A percentile compares a stretch with the other conserved stretches of the same genome.
Evolutionary conservation across 139 green algal species (phyloP).

Genomic region (Zygnema cylindricum): DNA sequence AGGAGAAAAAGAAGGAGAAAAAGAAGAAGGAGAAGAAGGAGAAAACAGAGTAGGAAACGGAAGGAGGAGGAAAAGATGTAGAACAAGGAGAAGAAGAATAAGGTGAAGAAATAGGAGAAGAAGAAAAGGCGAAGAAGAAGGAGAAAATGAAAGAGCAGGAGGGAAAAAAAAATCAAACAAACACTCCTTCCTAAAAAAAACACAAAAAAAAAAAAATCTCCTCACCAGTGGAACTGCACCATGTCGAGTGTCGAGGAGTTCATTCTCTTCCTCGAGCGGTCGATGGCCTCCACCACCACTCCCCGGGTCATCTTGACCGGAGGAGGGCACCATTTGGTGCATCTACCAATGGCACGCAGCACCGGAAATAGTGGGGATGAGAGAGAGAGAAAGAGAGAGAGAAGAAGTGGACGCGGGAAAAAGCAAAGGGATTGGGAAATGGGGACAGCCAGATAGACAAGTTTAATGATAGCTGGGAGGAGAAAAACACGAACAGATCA

Average conservation of each 20-base stretch:
- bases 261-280: conserved; percentile 37
- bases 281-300: conserved; percentile 40
- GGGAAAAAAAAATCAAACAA: neutral
- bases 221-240: conserved; percentile 55
- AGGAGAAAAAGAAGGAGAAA: no score
- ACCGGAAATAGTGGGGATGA: no score
- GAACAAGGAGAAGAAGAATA: no score
- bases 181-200: no score
- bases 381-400: no score
- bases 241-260: conserved; percentile 43
- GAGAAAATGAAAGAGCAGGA: neutral
- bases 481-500: no score
- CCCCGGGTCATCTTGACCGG: conserved; percentile 38
- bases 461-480: neutral
- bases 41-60: no score
- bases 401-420: no score
- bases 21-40: no score
- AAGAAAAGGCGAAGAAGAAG: no score
- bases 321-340: conserved; percentile 43
- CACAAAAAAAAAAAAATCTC: neutral
- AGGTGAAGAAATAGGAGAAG: neutral
- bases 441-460: neutral
- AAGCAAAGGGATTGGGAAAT: neutral
- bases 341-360: conserved; percentile 8
- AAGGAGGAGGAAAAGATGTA: no score